phyloP scores from a whole-genome alignment of 495 filamentous ascomycete genomes.

The Aspergillus incahuasiensis region DNA sequence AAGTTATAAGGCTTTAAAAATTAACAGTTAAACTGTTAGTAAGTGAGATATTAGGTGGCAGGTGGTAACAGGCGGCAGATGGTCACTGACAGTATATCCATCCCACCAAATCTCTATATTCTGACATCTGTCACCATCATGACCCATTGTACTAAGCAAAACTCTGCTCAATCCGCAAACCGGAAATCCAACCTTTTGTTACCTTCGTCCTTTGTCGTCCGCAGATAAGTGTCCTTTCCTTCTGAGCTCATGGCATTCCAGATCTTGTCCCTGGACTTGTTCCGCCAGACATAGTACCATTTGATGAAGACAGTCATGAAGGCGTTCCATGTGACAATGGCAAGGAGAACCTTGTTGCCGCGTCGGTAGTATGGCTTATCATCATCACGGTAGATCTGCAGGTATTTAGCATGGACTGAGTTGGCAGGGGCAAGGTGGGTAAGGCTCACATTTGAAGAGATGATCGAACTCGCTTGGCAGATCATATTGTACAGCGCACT shows the following conservation, averaged over 20 bases:
- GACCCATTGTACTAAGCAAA: background rate
- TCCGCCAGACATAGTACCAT: constrained; percentile 35
- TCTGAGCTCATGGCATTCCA: constrained; percentile 11
- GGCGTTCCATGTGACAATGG: constrained; percentile 40
- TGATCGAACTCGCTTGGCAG: constrained; percentile 43
- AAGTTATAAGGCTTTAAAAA: no score
- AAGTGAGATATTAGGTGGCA: no score
- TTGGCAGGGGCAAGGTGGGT: background rate
- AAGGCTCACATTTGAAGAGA: constrained; percentile 35
- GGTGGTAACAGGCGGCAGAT: no score
- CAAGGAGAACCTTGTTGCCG: constrained; percentile 47
- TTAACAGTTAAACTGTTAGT: no score
- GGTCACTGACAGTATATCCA: no score
- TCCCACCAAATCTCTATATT: background rate
- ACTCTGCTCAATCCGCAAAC: constrained; percentile 17
- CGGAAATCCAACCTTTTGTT: constrained; percentile 36
- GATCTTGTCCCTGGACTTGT: constrained; percentile 5
- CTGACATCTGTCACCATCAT: background rate
- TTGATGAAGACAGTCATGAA: constrained; percentile 31
- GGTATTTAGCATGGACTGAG: background rate
- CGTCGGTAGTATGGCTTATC: constrained; percentile 52
- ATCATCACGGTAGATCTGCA: constrained; percentile 48
- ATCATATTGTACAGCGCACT: constrained; percentile 52
- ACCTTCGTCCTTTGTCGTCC: constrained; percentile 31
- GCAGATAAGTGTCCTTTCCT: constrained; percentile 25